Percentiles rank a stretch among this genome's conserved stretches.
Conservation (phyloP, 1,284 basidiomycete genomes). For the Hemileia vastatrix region DNA sequence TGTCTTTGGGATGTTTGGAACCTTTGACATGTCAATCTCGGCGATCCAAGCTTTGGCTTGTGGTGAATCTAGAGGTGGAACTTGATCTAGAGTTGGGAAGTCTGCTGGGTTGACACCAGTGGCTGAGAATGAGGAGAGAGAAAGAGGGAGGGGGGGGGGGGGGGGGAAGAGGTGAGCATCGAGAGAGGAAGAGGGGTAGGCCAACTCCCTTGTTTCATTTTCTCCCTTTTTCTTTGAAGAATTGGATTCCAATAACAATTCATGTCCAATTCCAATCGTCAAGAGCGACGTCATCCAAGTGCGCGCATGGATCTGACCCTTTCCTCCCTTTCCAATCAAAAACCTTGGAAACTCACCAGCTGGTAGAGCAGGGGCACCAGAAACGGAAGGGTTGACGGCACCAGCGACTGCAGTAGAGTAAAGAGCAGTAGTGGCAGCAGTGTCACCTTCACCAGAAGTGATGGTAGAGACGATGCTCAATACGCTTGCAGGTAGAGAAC, state of each 20-base stretch:
- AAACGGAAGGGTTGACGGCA: constrained; percentile 33
- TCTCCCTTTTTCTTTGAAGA: too few relatives aligned
- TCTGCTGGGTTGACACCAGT: constrained; percentile 39
- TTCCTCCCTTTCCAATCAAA: neutral
- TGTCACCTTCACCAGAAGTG: constrained; percentile 28
- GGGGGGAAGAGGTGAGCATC: too few relatives aligned
- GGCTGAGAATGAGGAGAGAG: constrained; percentile 1
- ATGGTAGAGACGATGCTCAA: constrained; percentile 29
- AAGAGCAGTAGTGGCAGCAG: constrained; percentile 30
- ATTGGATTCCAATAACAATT: too few relatives aligned
- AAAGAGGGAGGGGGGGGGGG: neutral
- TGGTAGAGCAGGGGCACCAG: constrained; percentile 34
- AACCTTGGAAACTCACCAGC: constrained; percentile 13
- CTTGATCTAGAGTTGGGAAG: constrained; percentile 62
- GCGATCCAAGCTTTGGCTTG: constrained; percentile 64
- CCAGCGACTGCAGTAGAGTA: constrained; percentile 32
- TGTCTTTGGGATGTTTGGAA: constrained; percentile 57
- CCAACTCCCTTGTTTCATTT: too few relatives aligned
- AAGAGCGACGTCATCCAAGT: too few relatives aligned
- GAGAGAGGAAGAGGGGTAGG: too few relatives aligned
- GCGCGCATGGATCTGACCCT: too few relatives aligned
- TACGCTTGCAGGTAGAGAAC: constrained; percentile 31
- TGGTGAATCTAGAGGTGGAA: constrained; percentile 58
- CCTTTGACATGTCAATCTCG: constrained; percentile 55
- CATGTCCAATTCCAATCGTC: too few relatives aligned